Evolutionary conservation across 1,139 yeast genomes (phyloP), one percentile per base, ranked within the genome.

Genomic region (Yamadazyma epiphylla): DNA sequence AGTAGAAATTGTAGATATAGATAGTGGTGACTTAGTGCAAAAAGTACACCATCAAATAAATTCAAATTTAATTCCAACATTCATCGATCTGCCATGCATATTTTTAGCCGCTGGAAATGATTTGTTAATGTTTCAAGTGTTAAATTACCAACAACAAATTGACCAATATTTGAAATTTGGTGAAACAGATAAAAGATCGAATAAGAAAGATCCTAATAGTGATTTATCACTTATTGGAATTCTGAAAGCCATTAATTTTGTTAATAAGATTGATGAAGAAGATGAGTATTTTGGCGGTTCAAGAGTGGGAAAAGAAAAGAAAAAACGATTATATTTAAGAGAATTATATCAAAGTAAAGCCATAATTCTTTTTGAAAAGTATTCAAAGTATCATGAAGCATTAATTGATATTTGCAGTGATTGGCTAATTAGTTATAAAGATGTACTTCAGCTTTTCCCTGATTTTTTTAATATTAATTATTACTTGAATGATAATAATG

Each of bases 1-100:
- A 28, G 42, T 77, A 1, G 78, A 74, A 32, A 41, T 77, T 0
- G 36, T 69, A 10, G 78, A 74, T 33, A 46, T 60, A 14, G 59
- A 55, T 13, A 60, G 56, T 21, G 80, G 79, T 0, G 60, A 58
- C 14, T 20, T 62, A 4, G 53, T 74, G 13, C 80, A 75, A 39
- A 54, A 40, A 28, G 65, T 50, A 35, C 42, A 38, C n/a, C 73
- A 60, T 50, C 55, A 46, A 33, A 53, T 51, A 28, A 60, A 43
- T 35, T 51, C 62, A 9, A 48, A 36, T 25, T 42, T 38, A 6
- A 49, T 61, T 15, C 47, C 39, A 8, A 43, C 45, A 2, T 39
- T 42, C 16, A 27, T 41, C 2, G 37, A 41, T 22, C 41, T 41
- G 0, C 33, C 42, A n/a, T 42, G 42, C 8, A 36, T 70, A 22